These are phyloP conservation scores for Erysimum cheiranthoides DNA, from an alignment of 345 rosid species.

Conservation along the genomic window DNA sequence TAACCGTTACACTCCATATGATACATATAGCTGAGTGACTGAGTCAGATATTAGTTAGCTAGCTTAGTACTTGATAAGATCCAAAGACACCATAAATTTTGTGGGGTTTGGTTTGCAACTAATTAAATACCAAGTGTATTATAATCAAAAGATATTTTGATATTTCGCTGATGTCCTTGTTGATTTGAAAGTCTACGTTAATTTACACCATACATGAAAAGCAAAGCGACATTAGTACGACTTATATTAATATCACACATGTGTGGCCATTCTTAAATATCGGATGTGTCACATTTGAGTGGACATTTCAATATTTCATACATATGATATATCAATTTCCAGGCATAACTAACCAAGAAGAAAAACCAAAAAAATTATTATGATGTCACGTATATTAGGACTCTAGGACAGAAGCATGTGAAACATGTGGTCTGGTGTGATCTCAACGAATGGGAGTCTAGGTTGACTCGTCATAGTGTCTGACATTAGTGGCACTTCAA, in stretches of 20 bases:
- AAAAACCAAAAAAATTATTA: too few relatives aligned
- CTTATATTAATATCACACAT: too few relatives aligned
- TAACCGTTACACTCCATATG: not conserved
- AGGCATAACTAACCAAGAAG: not conserved
- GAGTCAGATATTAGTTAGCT: not conserved
- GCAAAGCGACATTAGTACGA: constrained; percentile 20
- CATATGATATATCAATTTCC: not conserved
- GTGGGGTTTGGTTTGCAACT: not conserved
- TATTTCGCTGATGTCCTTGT: not conserved
- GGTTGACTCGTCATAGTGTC: too few relatives aligned
- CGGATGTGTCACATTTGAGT: not conserved
- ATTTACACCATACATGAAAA: constrained; percentile 18
- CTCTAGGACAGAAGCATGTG: too few relatives aligned
- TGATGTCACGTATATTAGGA: too few relatives aligned
- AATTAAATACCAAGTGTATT: too few relatives aligned
- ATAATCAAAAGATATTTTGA: not conserved
- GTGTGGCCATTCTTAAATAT: constrained; percentile 20
- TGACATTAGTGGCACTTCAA: too few relatives aligned
- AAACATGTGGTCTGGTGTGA: too few relatives aligned
- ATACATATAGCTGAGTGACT: not conserved
- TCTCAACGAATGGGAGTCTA: too few relatives aligned
- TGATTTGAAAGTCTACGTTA: not conserved
- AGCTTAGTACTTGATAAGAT: constrained; percentile 1
- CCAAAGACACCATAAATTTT: constrained; percentile 7
- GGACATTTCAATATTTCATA: not conserved